These are phyloP conservation scores for Haematococcus sp. DNA, from an alignment of 139 green algal genomes.

Conservation along the genomic window DNA sequence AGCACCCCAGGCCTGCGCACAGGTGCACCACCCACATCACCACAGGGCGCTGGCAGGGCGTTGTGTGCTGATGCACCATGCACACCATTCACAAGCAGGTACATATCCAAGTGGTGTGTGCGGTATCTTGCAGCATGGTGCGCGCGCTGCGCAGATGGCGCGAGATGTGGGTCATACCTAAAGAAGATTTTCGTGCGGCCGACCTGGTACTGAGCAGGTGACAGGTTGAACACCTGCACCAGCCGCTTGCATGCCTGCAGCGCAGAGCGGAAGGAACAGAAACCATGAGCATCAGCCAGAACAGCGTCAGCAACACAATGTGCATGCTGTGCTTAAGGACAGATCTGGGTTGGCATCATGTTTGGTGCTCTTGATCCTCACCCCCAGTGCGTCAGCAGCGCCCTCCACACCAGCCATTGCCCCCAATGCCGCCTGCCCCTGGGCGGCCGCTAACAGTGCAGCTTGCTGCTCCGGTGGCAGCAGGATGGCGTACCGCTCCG, in stretches of 20 bases:
- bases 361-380: background rate
- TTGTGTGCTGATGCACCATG: background rate
- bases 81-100: background rate
- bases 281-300: background rate
- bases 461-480: conserved; percentile 42
- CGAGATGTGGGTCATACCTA: conserved; percentile 30
- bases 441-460: background rate
- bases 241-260: conserved; percentile 53
- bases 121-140: background rate
- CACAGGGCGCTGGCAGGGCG: background rate
- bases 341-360: no score
- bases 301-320: no score
- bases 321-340: no score
- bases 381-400: conserved; percentile 1
- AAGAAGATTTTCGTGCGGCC: conserved; percentile 87
- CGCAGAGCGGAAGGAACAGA: background rate
- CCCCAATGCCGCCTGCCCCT: conserved; percentile 1
- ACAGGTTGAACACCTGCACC: conserved; percentile 66
- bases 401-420: background rate
- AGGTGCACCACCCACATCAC: background rate
- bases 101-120: background rate
- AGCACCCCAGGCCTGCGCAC: conserved; percentile 68
- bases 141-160: background rate
- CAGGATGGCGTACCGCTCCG: conserved; percentile 78
- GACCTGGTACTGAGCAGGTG: conserved; percentile 52